Evolutionary conservation across 768 basidiomycete species (phyloP).

Genomic region (Trametes sanguinea): DNA sequence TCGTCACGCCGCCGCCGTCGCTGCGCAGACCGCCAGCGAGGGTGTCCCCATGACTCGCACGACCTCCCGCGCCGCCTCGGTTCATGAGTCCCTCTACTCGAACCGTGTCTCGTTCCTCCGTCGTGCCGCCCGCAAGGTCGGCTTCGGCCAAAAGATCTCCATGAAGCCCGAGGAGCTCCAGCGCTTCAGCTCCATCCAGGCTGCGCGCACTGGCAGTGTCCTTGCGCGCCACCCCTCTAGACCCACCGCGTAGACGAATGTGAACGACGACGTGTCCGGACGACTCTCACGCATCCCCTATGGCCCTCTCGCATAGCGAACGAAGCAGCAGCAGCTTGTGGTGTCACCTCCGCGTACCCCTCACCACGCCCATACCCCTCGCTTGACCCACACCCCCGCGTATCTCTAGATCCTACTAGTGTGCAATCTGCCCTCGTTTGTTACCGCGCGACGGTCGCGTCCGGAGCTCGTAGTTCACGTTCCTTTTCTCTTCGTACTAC

Average conservation of each 20-base stretch:
- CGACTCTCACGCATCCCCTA: slow-evolving; percentile 1
- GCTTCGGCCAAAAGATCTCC: slow-evolving; percentile 77
- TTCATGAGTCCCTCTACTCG: slow-evolving; percentile 91
- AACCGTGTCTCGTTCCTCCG: slow-evolving; percentile 95
- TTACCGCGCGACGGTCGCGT: slow-evolving; percentile 14
- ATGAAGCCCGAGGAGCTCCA: slow-evolving; percentile 86
- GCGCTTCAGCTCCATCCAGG: slow-evolving; percentile 86
- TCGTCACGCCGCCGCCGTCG: slow-evolving; percentile 48
- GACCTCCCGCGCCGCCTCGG: slow-evolving; percentile 83
- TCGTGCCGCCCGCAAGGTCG: slow-evolving; percentile 84
- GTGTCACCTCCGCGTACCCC: slow-evolving; percentile 19
- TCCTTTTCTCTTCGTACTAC: slow-evolving; percentile 9
- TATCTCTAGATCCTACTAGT: slow-evolving; percentile 18
- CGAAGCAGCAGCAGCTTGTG: slow-evolving; percentile 20
- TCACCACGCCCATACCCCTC: slow-evolving; percentile 18
- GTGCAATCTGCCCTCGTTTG: slow-evolving; percentile 20
- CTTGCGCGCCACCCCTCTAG: slow-evolving; percentile 75
- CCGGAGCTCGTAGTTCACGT: slow-evolving; percentile 19
- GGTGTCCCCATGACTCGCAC: slow-evolving; percentile 84
- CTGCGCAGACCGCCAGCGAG: slow-evolving; percentile 40
- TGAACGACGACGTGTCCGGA: slow-evolving; percentile 2
- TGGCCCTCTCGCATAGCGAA: slow-evolving; percentile 7
- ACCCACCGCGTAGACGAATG: slow-evolving; percentile 40
- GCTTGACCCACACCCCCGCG: slow-evolving; percentile 12
- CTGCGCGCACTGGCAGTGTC: slow-evolving; percentile 71